Conservation (phyloP, 352 stramenopile genomes). For the Phytophthora colocasiae region DNA sequence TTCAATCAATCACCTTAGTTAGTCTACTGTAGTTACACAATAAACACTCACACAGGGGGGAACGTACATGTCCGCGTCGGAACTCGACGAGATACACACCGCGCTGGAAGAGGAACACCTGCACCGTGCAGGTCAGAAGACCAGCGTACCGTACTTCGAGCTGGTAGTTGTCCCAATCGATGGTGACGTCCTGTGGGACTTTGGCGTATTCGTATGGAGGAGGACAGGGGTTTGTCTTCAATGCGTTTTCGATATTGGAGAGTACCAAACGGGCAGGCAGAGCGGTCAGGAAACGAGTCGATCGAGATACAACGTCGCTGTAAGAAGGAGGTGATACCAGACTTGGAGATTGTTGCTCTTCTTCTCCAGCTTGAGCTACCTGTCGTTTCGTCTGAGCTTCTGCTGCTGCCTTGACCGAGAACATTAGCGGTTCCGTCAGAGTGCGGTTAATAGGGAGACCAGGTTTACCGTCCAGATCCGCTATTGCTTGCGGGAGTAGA, state of each 20-base stretch:
- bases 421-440: constrained; percentile 19
- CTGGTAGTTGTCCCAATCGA: constrained; percentile 82
- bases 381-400: constrained; percentile 3
- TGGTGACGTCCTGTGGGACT: constrained; percentile 55
- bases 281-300: constrained; percentile 76
- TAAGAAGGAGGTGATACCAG: constrained; percentile 49
- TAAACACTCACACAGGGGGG: neutral
- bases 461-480: constrained; percentile 10
- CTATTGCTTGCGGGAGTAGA: constrained; percentile 31
- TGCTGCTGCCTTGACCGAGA: constrained; percentile 7
- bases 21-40: neutral
- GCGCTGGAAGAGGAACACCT: constrained; percentile 83
- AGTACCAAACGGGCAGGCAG: constrained; percentile 72
- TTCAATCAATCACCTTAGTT: constrained; percentile 9
- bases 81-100: constrained; percentile 87
- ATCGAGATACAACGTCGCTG: constrained; percentile 72
- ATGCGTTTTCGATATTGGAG: constrained; percentile 66
- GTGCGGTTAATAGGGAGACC: constrained; percentile 24
- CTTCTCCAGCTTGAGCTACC: neutral
- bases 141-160: constrained; percentile 71
- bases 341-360: constrained; percentile 12
- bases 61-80: constrained; percentile 72
- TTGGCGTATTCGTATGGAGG: constrained; percentile 54
- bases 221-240: constrained; percentile 50
- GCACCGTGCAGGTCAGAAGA: constrained; percentile 76